phyloP scores from a whole-genome alignment of 2,329 filamentous ascomycete species.

The Fonsecaea monophora region DNA sequence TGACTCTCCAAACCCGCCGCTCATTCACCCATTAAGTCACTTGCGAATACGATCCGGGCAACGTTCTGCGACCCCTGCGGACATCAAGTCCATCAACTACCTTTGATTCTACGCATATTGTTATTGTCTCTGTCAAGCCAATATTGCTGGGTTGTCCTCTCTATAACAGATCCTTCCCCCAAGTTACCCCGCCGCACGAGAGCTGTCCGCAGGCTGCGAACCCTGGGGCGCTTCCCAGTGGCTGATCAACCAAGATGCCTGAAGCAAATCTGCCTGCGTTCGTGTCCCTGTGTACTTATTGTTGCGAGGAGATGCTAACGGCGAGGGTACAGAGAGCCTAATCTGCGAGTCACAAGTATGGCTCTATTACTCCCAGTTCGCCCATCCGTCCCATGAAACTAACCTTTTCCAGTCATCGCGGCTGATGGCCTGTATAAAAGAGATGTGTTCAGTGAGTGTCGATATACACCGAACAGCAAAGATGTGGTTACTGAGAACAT shows the following conservation, averaged over 20 bases:
- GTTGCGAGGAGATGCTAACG: slow-evolving; percentile 29
- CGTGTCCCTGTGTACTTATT: slow-evolving; percentile 46
- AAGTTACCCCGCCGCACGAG: slow-evolving; percentile 32
- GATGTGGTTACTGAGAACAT: slow-evolving; percentile 16
- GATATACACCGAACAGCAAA: slow-evolving; percentile 9
- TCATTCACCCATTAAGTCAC: slow-evolving; percentile 20
- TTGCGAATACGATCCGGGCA: slow-evolving; percentile 30
- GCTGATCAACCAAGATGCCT: slow-evolving; percentile 46
- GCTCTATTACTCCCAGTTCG: slow-evolving; percentile 32
- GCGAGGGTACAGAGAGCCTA: slow-evolving; percentile 68
- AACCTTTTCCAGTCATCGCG: slow-evolving; percentile 77
- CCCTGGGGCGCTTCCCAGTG: slow-evolving; percentile 25
- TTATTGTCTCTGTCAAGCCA: slow-evolving; percentile 5
- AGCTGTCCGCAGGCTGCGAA: slow-evolving; percentile 26
- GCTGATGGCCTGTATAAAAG: slow-evolving; percentile 98
- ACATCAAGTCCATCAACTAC: slow-evolving; percentile 16
- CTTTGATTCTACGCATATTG: background rate
- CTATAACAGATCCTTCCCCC: background rate
- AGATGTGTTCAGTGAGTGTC: slow-evolving; percentile 91
- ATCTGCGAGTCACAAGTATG: slow-evolving; percentile 91
- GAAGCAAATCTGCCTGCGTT: slow-evolving; percentile 70
- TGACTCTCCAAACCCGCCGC: slow-evolving; percentile 12
- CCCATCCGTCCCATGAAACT: slow-evolving; percentile 34
- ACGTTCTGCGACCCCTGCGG: slow-evolving; percentile 11
- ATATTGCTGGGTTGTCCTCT: slow-evolving; percentile 4